Percentiles rank a stretch among this genome's conserved stretches.
phyloP scores from a whole-genome alignment of 2,329 filamentous ascomycete species.

The Cladophialophora yegresii region DNA sequence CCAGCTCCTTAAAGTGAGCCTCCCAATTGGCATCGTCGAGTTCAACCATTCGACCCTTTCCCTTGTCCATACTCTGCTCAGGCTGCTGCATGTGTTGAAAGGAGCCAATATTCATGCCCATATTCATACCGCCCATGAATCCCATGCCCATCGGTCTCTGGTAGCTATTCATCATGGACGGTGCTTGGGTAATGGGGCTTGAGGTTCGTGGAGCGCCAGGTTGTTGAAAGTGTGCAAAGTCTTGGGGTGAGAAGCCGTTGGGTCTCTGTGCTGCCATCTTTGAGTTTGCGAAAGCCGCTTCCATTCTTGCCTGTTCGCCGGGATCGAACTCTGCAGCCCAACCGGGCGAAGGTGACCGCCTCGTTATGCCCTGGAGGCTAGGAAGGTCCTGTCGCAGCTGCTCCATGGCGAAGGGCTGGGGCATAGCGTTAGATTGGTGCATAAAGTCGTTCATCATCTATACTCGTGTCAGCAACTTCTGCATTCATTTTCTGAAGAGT shows the following conservation, averaged over 20 bases:
- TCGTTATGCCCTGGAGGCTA: slow-evolving; percentile 51
- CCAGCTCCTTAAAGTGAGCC: slow-evolving; percentile 80
- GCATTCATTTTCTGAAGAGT: neutral
- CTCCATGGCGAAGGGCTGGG: slow-evolving; percentile 65
- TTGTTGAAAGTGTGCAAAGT: slow-evolving; percentile 83
- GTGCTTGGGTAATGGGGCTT: slow-evolving; percentile 56
- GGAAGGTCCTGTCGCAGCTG: slow-evolving; percentile 66
- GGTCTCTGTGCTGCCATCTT: slow-evolving; percentile 46
- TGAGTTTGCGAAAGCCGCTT: slow-evolving; percentile 60
- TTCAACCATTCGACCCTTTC: slow-evolving; percentile 80
- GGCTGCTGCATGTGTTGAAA: slow-evolving; percentile 48
- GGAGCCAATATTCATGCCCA: slow-evolving; percentile 57
- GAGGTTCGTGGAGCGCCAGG: slow-evolving; percentile 53
- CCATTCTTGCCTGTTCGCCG: slow-evolving; percentile 67
- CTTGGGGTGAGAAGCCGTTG: slow-evolving; percentile 72
- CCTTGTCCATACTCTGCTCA: slow-evolving; percentile 64
- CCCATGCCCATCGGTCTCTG: slow-evolving; percentile 52
- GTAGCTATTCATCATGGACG: slow-evolving; percentile 60
- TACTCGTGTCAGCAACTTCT: slow-evolving; percentile 37
- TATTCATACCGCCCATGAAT: slow-evolving; percentile 47
- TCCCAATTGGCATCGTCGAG: slow-evolving; percentile 95
- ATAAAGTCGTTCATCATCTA: slow-evolving; percentile 94
- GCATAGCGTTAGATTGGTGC: slow-evolving; percentile 67
- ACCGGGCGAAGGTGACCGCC: slow-evolving; percentile 56
- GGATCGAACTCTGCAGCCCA: slow-evolving; percentile 68